Evolutionary conservation across 805 yeast genomes (phyloP), one percentile per base, ranked within the genome.

Genomic region (Cyberlindnera petersonii): DNA sequence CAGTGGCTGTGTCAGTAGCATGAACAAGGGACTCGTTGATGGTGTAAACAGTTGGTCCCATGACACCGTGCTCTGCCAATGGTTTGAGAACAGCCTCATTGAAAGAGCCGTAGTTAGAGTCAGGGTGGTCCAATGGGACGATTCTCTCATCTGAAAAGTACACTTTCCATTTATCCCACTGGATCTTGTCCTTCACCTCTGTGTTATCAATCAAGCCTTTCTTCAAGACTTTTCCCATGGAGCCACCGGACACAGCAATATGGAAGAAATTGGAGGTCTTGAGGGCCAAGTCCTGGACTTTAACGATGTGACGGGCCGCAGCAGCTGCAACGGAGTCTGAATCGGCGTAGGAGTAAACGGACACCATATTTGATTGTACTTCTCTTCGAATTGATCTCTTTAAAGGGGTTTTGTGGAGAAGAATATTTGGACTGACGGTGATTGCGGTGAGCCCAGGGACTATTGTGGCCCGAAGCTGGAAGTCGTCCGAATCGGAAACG

Each of bases 81-180:
- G 71, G 69, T 35, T 63, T 59, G 24, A 61, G 60, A 4, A 64
- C 63, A 40, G 78, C 60, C 37, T 73, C 64, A 37, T 83, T 75
- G 68, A 89, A 85, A 36, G 82, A 71, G 4, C 93, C 91, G 58
- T 76, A 87, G 68, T 89, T 89, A 44, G 95, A 85, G 59, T 89
- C 97, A 17, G 72, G 79, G 57, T 86, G 82, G 49, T 77, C 76
- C 54, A 86, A 69, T 9, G 95, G 85, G 26, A 89, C 96, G 47
- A 89, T 62, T 62, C 98, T 76, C 66, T 89, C 98, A 58, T 89
- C 98, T 48, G 89, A 80, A 63, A 89, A 87, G 65, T 71, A 89
- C 10, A 89, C 79, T 43, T 77, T 77, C 94, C 95, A 85, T 50
- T 77, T 71, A 26, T 65, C 60, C 91, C 94, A 85, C 52, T 76